Conservation (phyloP, 2,329 filamentous ascomycete species). For the Neurospora crassa region DNA sequence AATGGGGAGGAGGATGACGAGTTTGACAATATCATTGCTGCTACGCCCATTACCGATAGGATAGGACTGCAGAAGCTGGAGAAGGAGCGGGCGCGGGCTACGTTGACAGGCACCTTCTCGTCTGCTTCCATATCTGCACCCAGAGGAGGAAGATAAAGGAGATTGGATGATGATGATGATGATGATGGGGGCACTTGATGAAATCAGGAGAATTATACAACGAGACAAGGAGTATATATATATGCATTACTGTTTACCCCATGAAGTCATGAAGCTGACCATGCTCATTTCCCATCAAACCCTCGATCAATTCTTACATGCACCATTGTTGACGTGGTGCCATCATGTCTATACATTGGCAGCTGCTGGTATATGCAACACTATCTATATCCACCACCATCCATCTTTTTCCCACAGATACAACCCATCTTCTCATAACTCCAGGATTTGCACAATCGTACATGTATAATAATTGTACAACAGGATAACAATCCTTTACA, state of each 20-base stretch:
- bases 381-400: background rate
- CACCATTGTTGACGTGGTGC: background rate
- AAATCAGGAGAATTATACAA: background rate
- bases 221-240: background rate
- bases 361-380: background rate
- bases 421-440: background rate
- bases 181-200: background rate
- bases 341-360: background rate
- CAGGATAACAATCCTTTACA: slow-evolving; percentile 25
- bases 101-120: slow-evolving; percentile 42
- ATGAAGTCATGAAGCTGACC: background rate
- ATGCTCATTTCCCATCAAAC: background rate
- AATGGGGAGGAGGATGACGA: slow-evolving; percentile 58
- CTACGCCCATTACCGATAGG: slow-evolving; percentile 79
- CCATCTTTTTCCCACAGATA: background rate
- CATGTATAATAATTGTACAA: background rate
- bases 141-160: slow-evolving; percentile 30
- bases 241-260: background rate
- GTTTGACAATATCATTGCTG: slow-evolving; percentile 89
- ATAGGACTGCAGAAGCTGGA: slow-evolving; percentile 55
- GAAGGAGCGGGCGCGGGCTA: slow-evolving; percentile 41
- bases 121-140: slow-evolving; percentile 40
- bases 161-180: background rate
- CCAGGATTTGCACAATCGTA: background rate
- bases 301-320: background rate